Base-by-base conservation (phyloP, 495 filamentous ascomycete genomes). In the Hypomontagnella submonticulosa region DNA sequence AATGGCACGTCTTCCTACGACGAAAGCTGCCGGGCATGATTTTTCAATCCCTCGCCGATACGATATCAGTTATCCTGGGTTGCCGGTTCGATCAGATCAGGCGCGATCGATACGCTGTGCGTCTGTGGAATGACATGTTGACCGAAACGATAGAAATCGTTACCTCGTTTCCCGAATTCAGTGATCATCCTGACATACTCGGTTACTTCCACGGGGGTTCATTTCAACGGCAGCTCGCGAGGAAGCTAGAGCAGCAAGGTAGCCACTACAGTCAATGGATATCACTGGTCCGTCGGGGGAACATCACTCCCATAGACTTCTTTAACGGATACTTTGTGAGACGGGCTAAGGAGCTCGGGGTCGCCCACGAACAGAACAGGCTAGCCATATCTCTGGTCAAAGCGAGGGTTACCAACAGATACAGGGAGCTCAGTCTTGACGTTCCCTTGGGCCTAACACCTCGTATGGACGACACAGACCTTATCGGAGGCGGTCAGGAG, bases 321-420 rank as follows among this genome's bases (percentile, higher is more conserved):
- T 77, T 91, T 62, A 95, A 93, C 74, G 93, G 93, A 10, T 97
- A 90, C 73, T 87, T 97, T 41, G 82, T 95, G 40, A 78, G 77
- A 53, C 83, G 85, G 20, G 92, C 79, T 16, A 81, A 88, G 69
- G 87, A 92, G 75, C 63, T 90, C 38, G 88, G 89, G 10, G 71
- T 93, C 4, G 77, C 81, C 47, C 87, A 86, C 62, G 79, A 83
- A 49, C 77, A 89, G 62, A 92, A 97, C 66, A 71, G 73, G 20
- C 61, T 71, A 41, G 57, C 76, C 15, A 44, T 76, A 53, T 30
- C 27, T 18, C 40, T 70, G 57, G 71, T 79, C 42, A 79, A 78
- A 68, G 76, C 76, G 7, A 77, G 75, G 38, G 61, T 69, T 9
- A 9, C 42, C 13, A 61, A 60, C 5, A 37, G 59, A 30, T 20